Base-by-base conservation (phyloP, 306 rosid species). In the Mimosa bimucronata region DNA sequence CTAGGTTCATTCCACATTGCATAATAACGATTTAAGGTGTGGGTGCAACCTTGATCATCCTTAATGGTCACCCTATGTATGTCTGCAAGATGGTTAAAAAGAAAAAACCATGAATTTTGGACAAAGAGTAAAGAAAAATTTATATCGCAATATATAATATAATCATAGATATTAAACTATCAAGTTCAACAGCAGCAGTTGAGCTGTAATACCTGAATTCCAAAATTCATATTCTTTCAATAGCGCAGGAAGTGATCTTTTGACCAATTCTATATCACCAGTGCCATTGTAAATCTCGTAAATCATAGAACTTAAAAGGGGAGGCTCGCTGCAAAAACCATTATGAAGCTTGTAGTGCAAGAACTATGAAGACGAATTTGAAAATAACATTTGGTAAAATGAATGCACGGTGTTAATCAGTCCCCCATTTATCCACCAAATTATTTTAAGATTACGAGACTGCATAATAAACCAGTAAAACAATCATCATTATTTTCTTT, bases 1-100 rank as follows among this genome's bases (percentile, higher is more conserved):
- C 99, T 87, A n/a, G 98, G 98, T 55, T 87, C 77, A 87, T 91
- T 85, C 98, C 99, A 95, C 98, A 79, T 93, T 73, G 99, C 98
- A 53, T 89, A 78, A 83, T 95, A 95, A 66, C 96, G 94, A 84
- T 82, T 90, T 48, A 95, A 82, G 69, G 76, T 80, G 75, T 84
- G 92, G 83, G 83, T 82, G 65, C 74, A 83, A 79, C 84, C 90
- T 79, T 90, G 85, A 46, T 80, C 83, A 66, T 90, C 92, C 80
- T 50, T 81, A 84, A 93, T 83, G 64, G 85, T 85, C 79, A 91
- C 90, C 57, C 82, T 83, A 81, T 95, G 99, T 50, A 92, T 76
- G 60, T 91, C 99, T 95, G 34, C n/a, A 76, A 71, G 81, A 86
- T 44, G 69, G 78, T 62, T 55, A 64, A 60, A 77, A 64, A 66